Evolutionary conservation across 495 filamentous ascomycete genomes (phyloP).

Genomic region (Xylaria sp.): DNA sequence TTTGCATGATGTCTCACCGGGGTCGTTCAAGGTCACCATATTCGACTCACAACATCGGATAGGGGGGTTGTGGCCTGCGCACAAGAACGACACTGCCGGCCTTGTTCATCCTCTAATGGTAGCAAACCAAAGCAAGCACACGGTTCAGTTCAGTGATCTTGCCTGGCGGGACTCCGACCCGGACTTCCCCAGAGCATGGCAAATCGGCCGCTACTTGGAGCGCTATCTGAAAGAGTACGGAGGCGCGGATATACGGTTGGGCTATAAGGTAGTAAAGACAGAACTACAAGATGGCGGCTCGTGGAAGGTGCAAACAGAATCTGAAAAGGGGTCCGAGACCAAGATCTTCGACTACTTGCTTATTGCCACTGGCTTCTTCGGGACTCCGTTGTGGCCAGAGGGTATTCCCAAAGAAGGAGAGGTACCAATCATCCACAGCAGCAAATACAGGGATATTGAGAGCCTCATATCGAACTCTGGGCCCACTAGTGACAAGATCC

Average conservation of each 20-base stretch:
- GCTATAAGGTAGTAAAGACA: constrained; percentile 59
- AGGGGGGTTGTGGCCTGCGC: constrained; percentile 78
- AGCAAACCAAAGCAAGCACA: constrained; percentile 81
- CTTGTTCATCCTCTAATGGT: constrained; percentile 71
- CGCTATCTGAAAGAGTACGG: constrained; percentile 65
- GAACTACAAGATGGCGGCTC: constrained; percentile 42
- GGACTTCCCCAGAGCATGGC: constrained; percentile 74
- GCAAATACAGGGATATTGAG: constrained; percentile 55
- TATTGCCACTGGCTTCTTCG: constrained; percentile 80
- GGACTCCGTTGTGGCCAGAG: constrained; percentile 62
- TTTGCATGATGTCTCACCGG: constrained; percentile 62
- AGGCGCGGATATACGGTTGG: constrained; percentile 55
- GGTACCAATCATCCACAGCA: constrained; percentile 66
- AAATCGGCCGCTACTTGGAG: constrained; percentile 77
- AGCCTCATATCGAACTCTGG: constrained; percentile 40
- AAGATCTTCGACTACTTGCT: constrained; percentile 74
- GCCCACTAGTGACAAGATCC: constrained; percentile 62
- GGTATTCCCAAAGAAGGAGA: constrained; percentile 42
- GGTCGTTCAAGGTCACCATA: constrained; percentile 69
- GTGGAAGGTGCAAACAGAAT: constrained; percentile 65
- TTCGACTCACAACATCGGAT: constrained; percentile 71
- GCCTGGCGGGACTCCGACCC: constrained; percentile 65
- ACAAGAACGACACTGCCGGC: constrained; percentile 49
- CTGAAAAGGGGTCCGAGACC: constrained; percentile 36
- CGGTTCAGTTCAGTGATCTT: constrained; percentile 80